Evolutionary conservation across 495 filamentous ascomycete species (phyloP), one percentile per base, ranked within the genome.

Genomic region (Acidomyces sp.): DNA sequence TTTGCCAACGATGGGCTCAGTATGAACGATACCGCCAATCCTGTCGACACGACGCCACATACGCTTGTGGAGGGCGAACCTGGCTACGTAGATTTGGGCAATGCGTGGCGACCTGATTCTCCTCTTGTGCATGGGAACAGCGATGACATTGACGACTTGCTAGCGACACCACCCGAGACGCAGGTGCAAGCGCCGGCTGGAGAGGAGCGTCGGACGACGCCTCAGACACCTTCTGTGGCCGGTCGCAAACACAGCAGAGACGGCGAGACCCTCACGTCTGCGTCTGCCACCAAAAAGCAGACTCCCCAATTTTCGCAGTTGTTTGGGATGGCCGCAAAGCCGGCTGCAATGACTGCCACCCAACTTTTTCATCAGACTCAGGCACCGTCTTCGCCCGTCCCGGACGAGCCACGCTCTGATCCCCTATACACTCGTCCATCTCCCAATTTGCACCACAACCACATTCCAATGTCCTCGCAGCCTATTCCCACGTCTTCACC

Each of bases 351-450:
- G 49, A 52, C 49, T 30, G 46, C 63, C 29, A 64, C 54, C 3
- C 63, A 66, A 43, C 46, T 54, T 25, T 66, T 66, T 43, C 52
- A 59, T 16, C 46, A 53, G 12, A 66, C 63, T 9, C 63, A 65
- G 37, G 59, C 54, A 3, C 43, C 52, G 21, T 62, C 63, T 1
- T 64, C 63, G 16, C 59, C 58, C 7, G 9, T 58, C 3, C 49
- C 53, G 6, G 51, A 53, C 18, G 60, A 27, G 10, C 29, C 51
- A 3, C 48, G 41, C 21, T 61, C 58, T 11, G 61, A 65, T 46
- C 52, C 55, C 15, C 35, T 61, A n/a, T 52, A 58, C 23, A 53
- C 61, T 22, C 54, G 61, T 3, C 63, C 63, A 11, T 65, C 62
- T 11, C 63, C 63, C 3, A 55, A 62, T 30, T 48, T 63, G 26